Evolutionary conservation across 2,329 filamentous ascomycete genomes (phyloP).

Genomic region (Trichoderma asperellum): DNA sequence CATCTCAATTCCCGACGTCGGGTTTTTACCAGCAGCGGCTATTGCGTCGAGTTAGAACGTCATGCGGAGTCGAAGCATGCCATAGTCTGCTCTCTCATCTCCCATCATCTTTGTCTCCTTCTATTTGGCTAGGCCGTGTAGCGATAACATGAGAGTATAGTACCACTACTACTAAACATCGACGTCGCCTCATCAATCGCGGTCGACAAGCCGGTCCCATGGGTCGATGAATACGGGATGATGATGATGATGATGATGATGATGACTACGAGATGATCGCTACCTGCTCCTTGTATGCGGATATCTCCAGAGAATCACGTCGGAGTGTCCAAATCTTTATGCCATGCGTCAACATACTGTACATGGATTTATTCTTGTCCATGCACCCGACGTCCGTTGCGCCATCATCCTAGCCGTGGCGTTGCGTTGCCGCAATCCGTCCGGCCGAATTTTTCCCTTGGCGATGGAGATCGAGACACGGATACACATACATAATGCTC

Average conservation of each 20-base stretch:
- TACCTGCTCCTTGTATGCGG: background rate
- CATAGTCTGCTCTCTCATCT: constrained; percentile 5
- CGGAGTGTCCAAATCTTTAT: background rate
- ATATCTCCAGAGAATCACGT: background rate
- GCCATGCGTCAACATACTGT: constrained; percentile 1
- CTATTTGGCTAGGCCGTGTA: background rate
- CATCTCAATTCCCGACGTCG: constrained; percentile 13
- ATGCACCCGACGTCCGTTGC: constrained; percentile 15
- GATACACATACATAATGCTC: constrained; percentile 7
- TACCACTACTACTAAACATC: background rate
- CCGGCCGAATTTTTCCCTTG: constrained; percentile 13
- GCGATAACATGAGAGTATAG: constrained; percentile 21
- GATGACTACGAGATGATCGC: background rate
- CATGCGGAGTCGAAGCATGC: background rate
- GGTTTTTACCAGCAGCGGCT: constrained; percentile 10
- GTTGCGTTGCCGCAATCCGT: constrained; percentile 23
- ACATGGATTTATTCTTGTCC: background rate
- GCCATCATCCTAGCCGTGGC: constrained; percentile 6
- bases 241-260: background rate
- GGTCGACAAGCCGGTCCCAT: background rate
- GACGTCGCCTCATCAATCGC: background rate
- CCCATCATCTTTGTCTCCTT: background rate
- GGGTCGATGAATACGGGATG: background rate
- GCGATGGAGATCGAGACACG: constrained; percentile 20
- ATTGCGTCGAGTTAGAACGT: constrained; percentile 6